Evolutionary conservation across 345 rosid genomes (phyloP).

Genomic region (Eucalyptus sp.): DNA sequence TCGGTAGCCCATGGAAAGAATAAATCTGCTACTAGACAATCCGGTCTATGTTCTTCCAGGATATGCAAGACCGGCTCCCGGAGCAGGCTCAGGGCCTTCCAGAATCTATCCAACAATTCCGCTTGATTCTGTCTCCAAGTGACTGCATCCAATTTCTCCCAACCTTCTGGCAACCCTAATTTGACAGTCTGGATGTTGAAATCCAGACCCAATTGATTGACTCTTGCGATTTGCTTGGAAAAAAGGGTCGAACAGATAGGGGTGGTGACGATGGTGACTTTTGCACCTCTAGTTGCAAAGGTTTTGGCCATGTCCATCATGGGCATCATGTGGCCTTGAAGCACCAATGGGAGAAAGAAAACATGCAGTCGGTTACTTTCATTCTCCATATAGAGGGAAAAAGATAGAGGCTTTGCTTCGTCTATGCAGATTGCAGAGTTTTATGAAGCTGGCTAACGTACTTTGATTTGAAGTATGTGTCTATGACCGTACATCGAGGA

Average conservation of each 20-base stretch:
- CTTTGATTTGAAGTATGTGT: neutral
- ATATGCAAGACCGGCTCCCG: neutral
- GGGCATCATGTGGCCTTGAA: conserved; percentile 24
- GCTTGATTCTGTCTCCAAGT: neutral
- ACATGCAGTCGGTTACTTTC: neutral
- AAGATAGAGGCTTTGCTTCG: neutral
- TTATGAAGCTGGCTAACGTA: neutral
- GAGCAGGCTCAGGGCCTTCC: neutral
- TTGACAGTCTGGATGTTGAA: conserved; percentile 13
- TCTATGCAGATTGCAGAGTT: neutral
- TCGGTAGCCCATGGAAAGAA: conserved; percentile 19
- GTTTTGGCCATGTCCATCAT: conserved; percentile 20
- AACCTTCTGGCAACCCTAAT: conserved; percentile 35
- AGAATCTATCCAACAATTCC: neutral
- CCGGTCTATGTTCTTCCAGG: neutral
- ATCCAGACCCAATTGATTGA: conserved; percentile 1
- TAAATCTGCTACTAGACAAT: conserved; percentile 27
- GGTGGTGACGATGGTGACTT: neutral
- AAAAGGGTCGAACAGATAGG: neutral
- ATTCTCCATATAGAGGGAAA: neutral
- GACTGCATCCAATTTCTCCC: conserved; percentile 23
- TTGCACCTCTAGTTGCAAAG: neutral
- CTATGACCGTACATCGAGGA: neutral
- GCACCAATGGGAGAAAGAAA: conserved; percentile 25
- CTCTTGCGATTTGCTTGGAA: neutral